Conservation (phyloP, 2,329 filamentous ascomycete species). For the Orbilia ellipsospora region DNA sequence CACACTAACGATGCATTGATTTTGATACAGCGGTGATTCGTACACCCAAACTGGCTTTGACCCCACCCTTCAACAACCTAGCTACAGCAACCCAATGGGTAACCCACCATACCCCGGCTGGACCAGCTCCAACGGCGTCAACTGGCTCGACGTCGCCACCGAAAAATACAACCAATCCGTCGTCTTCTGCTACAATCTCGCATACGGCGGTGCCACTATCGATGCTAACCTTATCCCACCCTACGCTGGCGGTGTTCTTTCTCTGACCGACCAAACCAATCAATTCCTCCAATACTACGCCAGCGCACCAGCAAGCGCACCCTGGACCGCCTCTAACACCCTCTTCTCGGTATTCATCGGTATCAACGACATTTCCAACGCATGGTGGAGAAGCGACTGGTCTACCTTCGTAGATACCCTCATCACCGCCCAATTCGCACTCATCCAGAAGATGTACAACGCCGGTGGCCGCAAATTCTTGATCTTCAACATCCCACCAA, state of each 20-base stretch:
- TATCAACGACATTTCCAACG: slow-evolving; percentile 69
- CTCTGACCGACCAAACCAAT: slow-evolving; percentile 67
- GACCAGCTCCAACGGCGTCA: slow-evolving; percentile 67
- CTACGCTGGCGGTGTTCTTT: slow-evolving; percentile 66
- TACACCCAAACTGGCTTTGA: slow-evolving; percentile 73
- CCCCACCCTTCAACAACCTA: slow-evolving; percentile 67
- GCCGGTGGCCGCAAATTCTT: slow-evolving; percentile 67
- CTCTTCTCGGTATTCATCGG: slow-evolving; percentile 68
- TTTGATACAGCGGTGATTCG: slow-evolving; percentile 67
- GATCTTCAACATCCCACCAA: slow-evolving; percentile 65
- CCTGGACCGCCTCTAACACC: slow-evolving; percentile 62
- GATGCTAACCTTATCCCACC: slow-evolving; percentile 68
- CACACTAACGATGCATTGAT: too few relatives aligned
- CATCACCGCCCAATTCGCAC: slow-evolving; percentile 62
- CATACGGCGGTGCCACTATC: slow-evolving; percentile 68
- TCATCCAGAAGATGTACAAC: slow-evolving; percentile 64
- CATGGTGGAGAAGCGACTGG: slow-evolving; percentile 61
- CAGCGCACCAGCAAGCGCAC: slow-evolving; percentile 62
- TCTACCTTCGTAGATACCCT: slow-evolving; percentile 42
- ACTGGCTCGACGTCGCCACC: slow-evolving; percentile 68
- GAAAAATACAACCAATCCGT: slow-evolving; percentile 65
- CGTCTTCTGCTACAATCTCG: slow-evolving; percentile 68
- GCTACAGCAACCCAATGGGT: slow-evolving; percentile 69
- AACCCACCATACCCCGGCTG: slow-evolving; percentile 70
- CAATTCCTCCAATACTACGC: slow-evolving; percentile 64